These are phyloP conservation scores for Scytalidium lignicola DNA, from an alignment of 2,329 filamentous ascomycete species.

Conservation along the genomic window DNA sequence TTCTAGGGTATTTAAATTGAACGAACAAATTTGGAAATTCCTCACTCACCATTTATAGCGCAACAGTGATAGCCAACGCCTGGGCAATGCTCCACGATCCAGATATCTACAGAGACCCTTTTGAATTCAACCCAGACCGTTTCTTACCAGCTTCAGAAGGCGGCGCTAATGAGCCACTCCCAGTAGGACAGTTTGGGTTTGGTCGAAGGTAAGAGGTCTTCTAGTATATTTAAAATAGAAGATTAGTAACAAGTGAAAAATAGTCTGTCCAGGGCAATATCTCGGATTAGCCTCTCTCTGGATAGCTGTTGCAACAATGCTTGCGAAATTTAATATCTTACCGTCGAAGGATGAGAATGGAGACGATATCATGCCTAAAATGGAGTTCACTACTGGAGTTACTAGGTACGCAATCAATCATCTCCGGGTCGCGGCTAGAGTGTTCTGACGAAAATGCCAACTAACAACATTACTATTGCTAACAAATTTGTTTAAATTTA, in stretches of 20 bases:
- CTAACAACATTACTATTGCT: too few species aligned
- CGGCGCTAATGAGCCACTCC: constrained; percentile 39
- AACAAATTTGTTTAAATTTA: too few species aligned
- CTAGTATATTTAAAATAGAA: neutral
- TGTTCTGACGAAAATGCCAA: too few species aligned
- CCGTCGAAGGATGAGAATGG: constrained; percentile 30
- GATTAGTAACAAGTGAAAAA: constrained; percentile 9
- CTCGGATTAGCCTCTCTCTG: constrained; percentile 42
- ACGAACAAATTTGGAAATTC: constrained; percentile 19
- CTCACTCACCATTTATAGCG: constrained; percentile 32
- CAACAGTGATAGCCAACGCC: constrained; percentile 42
- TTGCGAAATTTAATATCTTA: constrained; percentile 33
- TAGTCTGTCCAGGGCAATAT: constrained; percentile 42
- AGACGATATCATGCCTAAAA: constrained; percentile 24
- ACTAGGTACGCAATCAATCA: constrained; percentile 18
- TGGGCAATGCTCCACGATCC: constrained; percentile 51
- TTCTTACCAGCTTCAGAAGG: constrained; percentile 35
- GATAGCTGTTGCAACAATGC: constrained; percentile 34
- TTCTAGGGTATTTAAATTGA: constrained; percentile 8
- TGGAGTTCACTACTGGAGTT: constrained; percentile 17
- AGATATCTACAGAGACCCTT: constrained; percentile 35
- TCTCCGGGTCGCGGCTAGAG: too few species aligned
- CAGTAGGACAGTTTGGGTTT: constrained; percentile 46
- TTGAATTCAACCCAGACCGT: constrained; percentile 41
- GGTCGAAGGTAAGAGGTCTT: constrained; percentile 32